Percentiles rank a stretch among this genome's conserved stretches.
These are phyloP conservation scores for Cinnamomum chago DNA, from an alignment of 164 flowering plant genomes.

Conservation along the genomic window DNA sequence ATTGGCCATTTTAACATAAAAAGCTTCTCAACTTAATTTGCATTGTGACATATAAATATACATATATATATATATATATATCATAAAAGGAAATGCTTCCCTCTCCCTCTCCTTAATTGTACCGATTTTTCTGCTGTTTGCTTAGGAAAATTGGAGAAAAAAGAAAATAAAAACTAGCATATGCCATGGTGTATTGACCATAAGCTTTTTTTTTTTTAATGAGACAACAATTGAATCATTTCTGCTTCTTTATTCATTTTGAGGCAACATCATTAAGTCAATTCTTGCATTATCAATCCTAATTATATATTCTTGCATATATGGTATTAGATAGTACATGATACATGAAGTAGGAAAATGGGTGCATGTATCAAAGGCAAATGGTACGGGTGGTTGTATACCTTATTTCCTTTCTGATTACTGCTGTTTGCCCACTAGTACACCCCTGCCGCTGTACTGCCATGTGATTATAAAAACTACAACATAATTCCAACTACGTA, in stretches of 20 bases:
- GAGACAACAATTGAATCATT: background rate
- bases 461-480: background rate
- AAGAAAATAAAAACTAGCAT: no score
- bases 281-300: background rate
- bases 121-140: no score
- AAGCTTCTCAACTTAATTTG: no score
- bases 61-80: no score
- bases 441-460: no score
- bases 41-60: no score
- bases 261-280: background rate
- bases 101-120: no score
- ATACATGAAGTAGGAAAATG: background rate
- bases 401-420: background rate
- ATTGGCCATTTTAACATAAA: no score
- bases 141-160: no score
- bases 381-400: background rate
- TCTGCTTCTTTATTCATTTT: background rate
- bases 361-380: background rate
- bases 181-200: no score
- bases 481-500: background rate
- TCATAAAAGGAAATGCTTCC: no score
- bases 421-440: background rate
- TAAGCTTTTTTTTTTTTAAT: no score
- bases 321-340: background rate
- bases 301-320: background rate